Conservation (phyloP, 371 early-diverging fungal genomes). For the Apophysomyces variabilis region DNA sequence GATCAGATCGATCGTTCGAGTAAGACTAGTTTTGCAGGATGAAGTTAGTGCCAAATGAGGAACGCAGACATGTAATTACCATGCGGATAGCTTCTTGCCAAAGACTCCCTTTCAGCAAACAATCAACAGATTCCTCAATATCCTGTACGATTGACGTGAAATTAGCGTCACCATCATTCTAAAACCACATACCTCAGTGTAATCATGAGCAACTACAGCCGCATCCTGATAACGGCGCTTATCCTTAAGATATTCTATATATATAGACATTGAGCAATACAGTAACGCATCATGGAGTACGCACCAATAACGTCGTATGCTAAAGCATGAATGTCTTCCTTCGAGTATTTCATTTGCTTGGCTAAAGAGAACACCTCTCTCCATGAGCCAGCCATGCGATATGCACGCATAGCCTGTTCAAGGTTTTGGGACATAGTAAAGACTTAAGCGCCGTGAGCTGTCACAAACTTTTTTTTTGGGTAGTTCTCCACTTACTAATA, state of each 20-base stretch:
- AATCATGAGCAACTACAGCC: conserved; percentile 67
- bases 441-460: conserved; percentile 27
- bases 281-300: not conserved
- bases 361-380: conserved; percentile 73
- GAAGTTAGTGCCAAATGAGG: not conserved
- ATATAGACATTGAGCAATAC: not conserved
- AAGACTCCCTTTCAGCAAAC: conserved; percentile 65
- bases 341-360: conserved; percentile 57
- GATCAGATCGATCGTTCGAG: conserved; percentile 59
- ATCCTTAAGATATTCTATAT: conserved; percentile 55
- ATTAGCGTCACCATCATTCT: not conserved
- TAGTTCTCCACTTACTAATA: conserved; percentile 36
- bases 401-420: conserved; percentile 71
- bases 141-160: conserved; percentile 39
- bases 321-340: conserved; percentile 51
- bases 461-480: not conserved
- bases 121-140: conserved; percentile 67
- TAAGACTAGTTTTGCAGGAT: conserved; percentile 42
- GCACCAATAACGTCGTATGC: conserved; percentile 53
- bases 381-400: conserved; percentile 70
- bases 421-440: conserved; percentile 69
- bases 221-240: conserved; percentile 67
- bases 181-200: conserved; percentile 42
- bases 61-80: conserved; percentile 26
- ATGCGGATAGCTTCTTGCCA: conserved; percentile 78